Base-by-base conservation (phyloP, 495 filamentous ascomycete species). In the Aspergillus wentii region DNA sequence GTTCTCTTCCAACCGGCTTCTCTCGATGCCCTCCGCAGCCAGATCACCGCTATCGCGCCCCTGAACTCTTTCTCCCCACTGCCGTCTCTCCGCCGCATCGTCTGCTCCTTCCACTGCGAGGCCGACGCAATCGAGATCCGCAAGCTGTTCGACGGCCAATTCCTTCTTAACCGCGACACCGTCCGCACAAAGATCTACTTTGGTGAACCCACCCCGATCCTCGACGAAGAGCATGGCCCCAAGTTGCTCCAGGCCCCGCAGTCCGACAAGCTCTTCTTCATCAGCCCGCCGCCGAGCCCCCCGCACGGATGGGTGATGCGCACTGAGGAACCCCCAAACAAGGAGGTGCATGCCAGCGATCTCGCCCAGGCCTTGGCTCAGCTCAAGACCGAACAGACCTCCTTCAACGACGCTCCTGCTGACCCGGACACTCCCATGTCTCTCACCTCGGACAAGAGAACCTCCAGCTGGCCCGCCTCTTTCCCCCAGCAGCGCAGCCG, bases 291-390 rank as follows among this genome's bases (percentile, higher is more conserved):
- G 8, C 94, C 92, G 1, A 80, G 73, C 41, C 92, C 92, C 33
- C 92, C 92, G 2, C 84, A 88, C 54, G 92, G 90, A 25, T 98
- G 92, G 92, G 85, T 91, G 62, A 76, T 89, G 68, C 78, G 79
- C 51, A 69, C 86, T 32, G 92, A 98, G 66, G 89, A 85, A 17
- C 85, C 91, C 3, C 92, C 92, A 20, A 98, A 98, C 61, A 90
- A 88, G 62, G 82, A 87, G 42, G 88, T 95, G 7, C 86, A 95
- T 52, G 89, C 92, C 6, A 83, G 86, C 36, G 92, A 98, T 58
- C 69, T 98, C 20, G 88, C 87, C 0, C 67, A 73, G 18, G 92
- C 94, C 3, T 69, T 98, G 13, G 74, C 83, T 4, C 80, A 77
- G 50, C 58, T 95, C 41, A 69, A 73, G 30, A 73, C 67, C 5